Evolutionary conservation across 768 basidiomycete genomes (phyloP), one percentile per base, ranked within the genome.

Genomic region (Cystofilobasidium capitatum): DNA sequence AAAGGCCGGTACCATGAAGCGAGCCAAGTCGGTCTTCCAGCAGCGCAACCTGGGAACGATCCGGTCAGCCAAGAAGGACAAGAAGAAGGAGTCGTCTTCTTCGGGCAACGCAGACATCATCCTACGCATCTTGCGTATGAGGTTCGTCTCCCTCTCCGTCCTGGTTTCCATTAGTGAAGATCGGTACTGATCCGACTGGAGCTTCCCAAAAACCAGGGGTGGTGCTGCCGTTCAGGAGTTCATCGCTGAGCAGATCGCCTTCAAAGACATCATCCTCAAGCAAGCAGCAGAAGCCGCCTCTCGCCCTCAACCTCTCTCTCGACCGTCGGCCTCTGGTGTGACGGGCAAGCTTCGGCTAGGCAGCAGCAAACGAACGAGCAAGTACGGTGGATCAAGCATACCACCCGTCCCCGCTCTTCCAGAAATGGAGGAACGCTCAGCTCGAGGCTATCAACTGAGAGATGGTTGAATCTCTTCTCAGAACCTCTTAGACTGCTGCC

Each of bases 21-120:
- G 91, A 13, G 88, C 86, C 2, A 98, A 98, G 82, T 91, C 89
- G 69, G 88, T 99, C 24, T 89, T 91, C 71, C 81, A 85, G 16
- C 92, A 94, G 73, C 85, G 91, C 58, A 99, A 97, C 76, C 83
- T 98, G 8, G 94, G 94, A 14, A 99, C 96, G 9, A 98, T 99
- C 76, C 87, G 87, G 77, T 85, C 92, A 73, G 83, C 91, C 70
- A 97, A 97, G 82, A 85, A 85, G 76, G 90, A 94, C 80, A 92
- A 93, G 81, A 83, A 85, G 74, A 81, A 89, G 72, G 77, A 73
- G 10, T 16, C 51, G 14, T 26, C 29, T 17, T 33, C 51, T 13
- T 31, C 51, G 29, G 85, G 85, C 66, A 83, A 78, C 64, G 90
- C 88, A 61, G 91, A 98, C 79, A 91, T 88, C 42, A 96, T 98